These are phyloP conservation scores for Lentinula lateritia DNA, from an alignment of 768 basidiomycete genomes.

Conservation along the genomic window DNA sequence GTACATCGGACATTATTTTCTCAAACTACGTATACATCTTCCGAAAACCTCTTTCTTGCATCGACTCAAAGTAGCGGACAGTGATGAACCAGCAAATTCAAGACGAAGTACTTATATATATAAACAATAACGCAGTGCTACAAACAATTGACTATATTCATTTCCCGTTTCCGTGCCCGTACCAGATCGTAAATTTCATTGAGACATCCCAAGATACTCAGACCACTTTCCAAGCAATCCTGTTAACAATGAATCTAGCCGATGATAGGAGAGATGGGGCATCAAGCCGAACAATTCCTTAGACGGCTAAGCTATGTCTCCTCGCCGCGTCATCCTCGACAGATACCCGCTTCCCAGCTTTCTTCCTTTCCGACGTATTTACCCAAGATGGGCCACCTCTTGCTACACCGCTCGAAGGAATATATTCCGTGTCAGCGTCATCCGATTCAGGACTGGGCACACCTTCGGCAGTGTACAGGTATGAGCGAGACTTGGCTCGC, in stretches of 20 bases:
- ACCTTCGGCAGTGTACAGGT: neutral
- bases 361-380: conserved; percentile 1
- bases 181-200: neutral
- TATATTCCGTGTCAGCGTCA: conserved; percentile 3
- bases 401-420: neutral
- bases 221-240: neutral
- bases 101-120: neutral
- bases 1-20: neutral
- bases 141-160: neutral
- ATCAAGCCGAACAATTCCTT: neutral
- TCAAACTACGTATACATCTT: too few relatives aligned
- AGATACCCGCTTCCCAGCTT: neutral
- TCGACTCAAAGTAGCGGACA: too few relatives aligned
- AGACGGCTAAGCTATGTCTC: conserved; percentile 1
- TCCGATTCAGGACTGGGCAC: neutral
- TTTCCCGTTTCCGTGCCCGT: too few relatives aligned
- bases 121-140: neutral
- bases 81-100: neutral
- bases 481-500: neutral
- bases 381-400: neutral
- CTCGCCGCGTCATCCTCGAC: neutral
- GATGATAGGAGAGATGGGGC: neutral
- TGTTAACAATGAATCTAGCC: neutral
- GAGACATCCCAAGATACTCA: neutral
- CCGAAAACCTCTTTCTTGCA: too few relatives aligned